Base-by-base conservation (phyloP, 2,329 filamentous ascomycete species). In the Aspergillus ibericus region DNA sequence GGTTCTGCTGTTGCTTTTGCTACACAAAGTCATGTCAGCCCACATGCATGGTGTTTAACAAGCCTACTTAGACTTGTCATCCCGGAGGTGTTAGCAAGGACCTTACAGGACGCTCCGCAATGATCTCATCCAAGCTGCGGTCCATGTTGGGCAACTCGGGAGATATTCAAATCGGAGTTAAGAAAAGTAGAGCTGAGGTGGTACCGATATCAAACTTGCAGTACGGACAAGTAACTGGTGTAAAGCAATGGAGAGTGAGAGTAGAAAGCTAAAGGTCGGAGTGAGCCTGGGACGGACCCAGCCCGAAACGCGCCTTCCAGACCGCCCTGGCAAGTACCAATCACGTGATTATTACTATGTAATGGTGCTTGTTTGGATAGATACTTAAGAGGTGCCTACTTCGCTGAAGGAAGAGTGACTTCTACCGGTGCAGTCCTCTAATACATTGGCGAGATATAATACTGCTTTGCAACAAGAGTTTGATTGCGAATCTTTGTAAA, bases 121-220 rank as follows among this genome's bases (percentile, higher is more conserved):
- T 86, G 68, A 87, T 85, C 67, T 88, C 85, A 74, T 88, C 85
- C 59, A 88, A 78, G 68, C 82, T 84, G 70, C 84, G 82, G 76
- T 88, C 85, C 85, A 88, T 88, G 34, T 63, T 75, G 61, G 56
- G 56, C 61, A 53, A 35, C 36, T 13, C 40, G 44, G 48, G 56
- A 46, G 36, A 29, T 6, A 34, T 8, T 53, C 27, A 18, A 27
- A 35, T 55, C n/a, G 18, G 38, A 47, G 20, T 15, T 35, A 13
- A 42, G 51, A 9, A 40, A 29, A n/a, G 34, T 7, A 32, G 12
- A 49, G 48, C 44, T 38, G 25, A 38, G n/a, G n/a, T 15, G 25
- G 13, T 29, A 25, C 27, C 22, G 16, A 52, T 27, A 44, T 38
- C 44, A 54, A 48, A 22, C 40, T 35, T 29, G 51, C 25, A 56